These are phyloP conservation scores for Yarrowia osloensis DNA, from an alignment of 805 yeast genomes.

Conservation along the genomic window DNA sequence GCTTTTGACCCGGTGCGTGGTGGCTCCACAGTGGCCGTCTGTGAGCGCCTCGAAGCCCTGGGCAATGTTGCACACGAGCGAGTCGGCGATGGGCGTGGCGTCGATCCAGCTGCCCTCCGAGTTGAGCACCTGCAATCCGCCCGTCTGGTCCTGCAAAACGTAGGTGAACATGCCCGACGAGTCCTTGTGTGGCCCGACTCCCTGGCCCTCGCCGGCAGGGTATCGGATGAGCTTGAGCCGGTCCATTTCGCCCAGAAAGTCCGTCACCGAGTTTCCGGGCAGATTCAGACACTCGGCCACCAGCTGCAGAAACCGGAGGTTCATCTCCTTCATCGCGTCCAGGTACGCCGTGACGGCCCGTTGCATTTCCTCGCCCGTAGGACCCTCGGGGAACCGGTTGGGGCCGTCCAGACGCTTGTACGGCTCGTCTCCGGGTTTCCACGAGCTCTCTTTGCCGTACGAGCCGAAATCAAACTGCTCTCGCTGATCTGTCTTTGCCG, in stretches of 20 bases:
- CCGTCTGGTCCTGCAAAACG: constrained; percentile 57
- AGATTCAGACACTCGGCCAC: constrained; percentile 61
- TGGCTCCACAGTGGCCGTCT: constrained; percentile 59
- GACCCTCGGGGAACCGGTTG: constrained; percentile 54
- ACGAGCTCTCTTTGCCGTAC: constrained; percentile 45
- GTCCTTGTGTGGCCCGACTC: constrained; percentile 69
- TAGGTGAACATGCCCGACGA: constrained; percentile 58
- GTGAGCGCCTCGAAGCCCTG: constrained; percentile 63
- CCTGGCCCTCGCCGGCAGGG: constrained; percentile 50
- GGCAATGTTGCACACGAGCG: constrained; percentile 60
- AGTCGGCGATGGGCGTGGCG: constrained; percentile 52
- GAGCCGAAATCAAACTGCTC: constrained; percentile 66
- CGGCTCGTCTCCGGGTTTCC: constrained; percentile 42
- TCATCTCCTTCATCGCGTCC: constrained; percentile 49
- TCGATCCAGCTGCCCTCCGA: constrained; percentile 59
- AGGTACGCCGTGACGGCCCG: constrained; percentile 48
- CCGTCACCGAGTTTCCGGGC: constrained; percentile 48
- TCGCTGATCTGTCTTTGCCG: constrained; percentile 55
- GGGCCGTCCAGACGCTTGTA: constrained; percentile 55
- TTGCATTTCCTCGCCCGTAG: constrained; percentile 49
- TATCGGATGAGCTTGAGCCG: constrained; percentile 62
- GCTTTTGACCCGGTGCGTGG: constrained; percentile 56
- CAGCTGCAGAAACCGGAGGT: constrained; percentile 48
- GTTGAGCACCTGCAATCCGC: constrained; percentile 59
- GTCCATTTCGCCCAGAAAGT: constrained; percentile 53